Base-by-base conservation (phyloP, 805 yeast species). In the Allodekkera sacchari region DNA sequence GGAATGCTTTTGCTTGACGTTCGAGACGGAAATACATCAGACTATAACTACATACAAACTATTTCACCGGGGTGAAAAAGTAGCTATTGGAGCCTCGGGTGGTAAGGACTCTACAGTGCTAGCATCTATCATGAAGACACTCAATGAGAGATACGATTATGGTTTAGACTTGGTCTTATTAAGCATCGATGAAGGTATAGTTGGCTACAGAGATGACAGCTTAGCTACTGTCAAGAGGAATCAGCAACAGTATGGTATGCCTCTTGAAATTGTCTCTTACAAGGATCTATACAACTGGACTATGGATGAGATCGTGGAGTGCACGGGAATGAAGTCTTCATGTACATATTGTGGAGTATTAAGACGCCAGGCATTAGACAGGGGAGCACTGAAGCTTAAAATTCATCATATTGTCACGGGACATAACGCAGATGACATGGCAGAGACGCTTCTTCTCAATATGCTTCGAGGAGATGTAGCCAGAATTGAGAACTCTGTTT, bases 341-440 rank as follows among this genome's bases (percentile, higher is more conserved):
- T 92, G 99, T 58, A 92, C 99, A 0, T 92, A 92, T 52, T 92
- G 99, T 63, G 99, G 99, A 30, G 98, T 92, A 6, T 74, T 92
- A 35, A 68, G 99, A 57, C 71, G 99, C 44, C 99, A 92, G 58
- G 96, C 98, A 0, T 60, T 92, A 29, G 99, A 92, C 55, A 67
- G 99, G 44, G 99, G 98, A 2, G 96, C 97, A 3, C 77, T 83
- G 8, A 81, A 78, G 50, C 59, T 89, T 16, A 85, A 79, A 0
- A 87, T 92, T 31, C 66, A 69, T 33, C 99, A 92, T 57, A 92
- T 92, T 20, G 94, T 92, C 2, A 92, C 99, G 0, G 99, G 99
- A 3, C 99, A 92, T 57, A 92, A 92, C 55, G 99, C 99, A 0
- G 99, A 92, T 55, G 99, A 92, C 59, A 83, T 92, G 84, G 99